Base-by-base conservation (phyloP, 2,329 filamentous ascomycete genomes). In the Scolecobasidium constrictum region DNA sequence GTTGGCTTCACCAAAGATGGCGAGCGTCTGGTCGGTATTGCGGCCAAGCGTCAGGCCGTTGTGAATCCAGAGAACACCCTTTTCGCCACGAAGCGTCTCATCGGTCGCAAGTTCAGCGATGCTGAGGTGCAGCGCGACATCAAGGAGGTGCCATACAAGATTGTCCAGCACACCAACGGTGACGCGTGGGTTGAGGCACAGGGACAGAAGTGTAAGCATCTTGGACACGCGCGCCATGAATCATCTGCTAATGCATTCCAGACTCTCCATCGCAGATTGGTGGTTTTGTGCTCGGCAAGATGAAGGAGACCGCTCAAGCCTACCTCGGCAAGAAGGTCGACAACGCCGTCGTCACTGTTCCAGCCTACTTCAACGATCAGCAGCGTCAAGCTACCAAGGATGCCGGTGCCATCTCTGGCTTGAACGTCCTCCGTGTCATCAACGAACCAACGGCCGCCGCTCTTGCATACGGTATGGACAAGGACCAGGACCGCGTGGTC, bases 1-100 rank as follows among this genome's bases (percentile, higher is more conserved):
- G 90, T 96, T 51, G 92, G 85, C 56, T 96, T 96, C 66, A 82
- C 88, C 52, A 83, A 93, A 71, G 87, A 94, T 63, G 88, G 88
- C 53, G 90, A 96, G 77, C 83, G 90, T 61, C 76, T 96, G 49
- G 90, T 96, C 53, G 90, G 90, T 83, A 87, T 95, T 53, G 86
- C 90, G 49, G 90, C 90, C 57, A 96, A 96, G 79, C 87, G 88
- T 61, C 90, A 96, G 72, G 90, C 88, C 51, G 90, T 95, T 56
- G 88, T 96, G 59, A 96, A 96, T 75, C 90, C 90, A 48, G 88
- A 95, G 69, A 95, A 95, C 75, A 96, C 90, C 46, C 80, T 96
- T 46, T 96, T 95, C 66, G 90, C 88, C 65, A 95, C 90, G 53
- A 96, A 96, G 81, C 86, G 90, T 78, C 80, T 96, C 64, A 95